A percentile compares a stretch with the other conserved stretches of the same genome.
Conservation (phyloP, 805 yeast genomes). For the Candida railenensis region DNA sequence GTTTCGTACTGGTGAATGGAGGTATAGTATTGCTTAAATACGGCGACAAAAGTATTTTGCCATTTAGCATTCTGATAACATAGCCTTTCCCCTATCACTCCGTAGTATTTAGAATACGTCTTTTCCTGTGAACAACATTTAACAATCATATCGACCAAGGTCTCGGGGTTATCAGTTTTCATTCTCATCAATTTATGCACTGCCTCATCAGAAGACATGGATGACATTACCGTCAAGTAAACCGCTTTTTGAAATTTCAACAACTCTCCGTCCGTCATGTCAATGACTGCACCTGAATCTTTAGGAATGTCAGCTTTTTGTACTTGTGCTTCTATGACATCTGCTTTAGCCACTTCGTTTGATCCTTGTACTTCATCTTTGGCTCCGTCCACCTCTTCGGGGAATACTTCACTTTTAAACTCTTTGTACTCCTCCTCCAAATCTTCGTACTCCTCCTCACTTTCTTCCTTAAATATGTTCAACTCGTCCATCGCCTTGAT, state of each 20-base stretch:
- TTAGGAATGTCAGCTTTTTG: slow-evolving; percentile 14
- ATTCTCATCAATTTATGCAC: slow-evolving; percentile 76
- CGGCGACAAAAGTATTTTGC: slow-evolving; percentile 50
- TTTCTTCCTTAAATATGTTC: slow-evolving; percentile 51
- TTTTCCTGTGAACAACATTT: slow-evolving; percentile 84
- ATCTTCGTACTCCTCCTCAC: slow-evolving; percentile 38
- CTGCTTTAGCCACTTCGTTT: slow-evolving; percentile 9
- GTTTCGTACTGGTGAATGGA: slow-evolving; percentile 68
- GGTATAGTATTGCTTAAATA: slow-evolving; percentile 57
- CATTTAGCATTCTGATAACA: slow-evolving; percentile 52
- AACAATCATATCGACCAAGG: slow-evolving; percentile 69
- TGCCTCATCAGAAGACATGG: slow-evolving; percentile 90
- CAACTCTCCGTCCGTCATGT: slow-evolving; percentile 66
- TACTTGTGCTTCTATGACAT: slow-evolving; percentile 7
- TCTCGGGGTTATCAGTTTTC: slow-evolving; percentile 38
- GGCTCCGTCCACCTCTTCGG: slow-evolving; percentile 25
- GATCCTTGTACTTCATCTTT: slow-evolving; percentile 15
- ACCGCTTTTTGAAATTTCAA: slow-evolving; percentile 71
- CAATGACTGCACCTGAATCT: slow-evolving; percentile 38
- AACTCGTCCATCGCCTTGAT: slow-evolving; percentile 46
- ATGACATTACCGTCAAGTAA: slow-evolving; percentile 81
- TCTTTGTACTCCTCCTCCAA: slow-evolving; percentile 49
- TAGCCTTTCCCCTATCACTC: slow-evolving; percentile 69
- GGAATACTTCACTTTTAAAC: slow-evolving; percentile 46
- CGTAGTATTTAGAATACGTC: slow-evolving; percentile 82